These are phyloP conservation scores for Mycogone perniciosa DNA, from an alignment of 2,329 filamentous ascomycete species.

Conservation along the genomic window DNA sequence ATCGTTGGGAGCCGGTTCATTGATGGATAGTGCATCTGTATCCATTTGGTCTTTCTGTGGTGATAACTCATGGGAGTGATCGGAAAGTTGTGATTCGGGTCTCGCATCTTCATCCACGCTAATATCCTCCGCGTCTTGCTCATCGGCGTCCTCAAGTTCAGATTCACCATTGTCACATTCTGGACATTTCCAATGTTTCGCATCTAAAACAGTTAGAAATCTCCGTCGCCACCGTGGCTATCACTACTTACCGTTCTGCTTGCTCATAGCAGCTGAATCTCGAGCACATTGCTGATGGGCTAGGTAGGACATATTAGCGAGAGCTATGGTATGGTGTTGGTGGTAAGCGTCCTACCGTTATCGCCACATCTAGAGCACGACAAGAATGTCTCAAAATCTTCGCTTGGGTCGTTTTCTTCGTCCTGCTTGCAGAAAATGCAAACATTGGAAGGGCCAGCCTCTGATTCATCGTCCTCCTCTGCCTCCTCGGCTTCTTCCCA, in stretches of 20 bases:
- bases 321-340: background rate
- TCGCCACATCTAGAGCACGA: slow-evolving; percentile 73
- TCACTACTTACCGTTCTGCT: slow-evolving; percentile 24
- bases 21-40: slow-evolving; percentile 55
- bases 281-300: slow-evolving; percentile 88
- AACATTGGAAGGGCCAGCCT: slow-evolving; percentile 39
- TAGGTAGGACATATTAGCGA: slow-evolving; percentile 50
- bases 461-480: slow-evolving; percentile 52
- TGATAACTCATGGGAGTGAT: slow-evolving; percentile 54
- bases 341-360: slow-evolving; percentile 57
- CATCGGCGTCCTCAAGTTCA: slow-evolving; percentile 24
- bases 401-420: slow-evolving; percentile 74
- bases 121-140: slow-evolving; percentile 18
- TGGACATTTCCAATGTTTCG: slow-evolving; percentile 45
- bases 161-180: slow-evolving; percentile 37
- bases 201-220: slow-evolving; percentile 29
- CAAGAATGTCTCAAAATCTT: slow-evolving; percentile 74
- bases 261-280: slow-evolving; percentile 44
- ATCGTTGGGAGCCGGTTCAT: slow-evolving; percentile 63
- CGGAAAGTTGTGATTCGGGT: slow-evolving; percentile 23
- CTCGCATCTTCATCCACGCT: slow-evolving; percentile 18
- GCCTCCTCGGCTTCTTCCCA: slow-evolving; percentile 54
- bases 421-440: slow-evolving; percentile 75
- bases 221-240: background rate
- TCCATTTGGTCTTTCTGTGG: slow-evolving; percentile 49